Conservation (phyloP, 805 yeast genomes). For the Cyberlindnera xishuangbannaensis region DNA sequence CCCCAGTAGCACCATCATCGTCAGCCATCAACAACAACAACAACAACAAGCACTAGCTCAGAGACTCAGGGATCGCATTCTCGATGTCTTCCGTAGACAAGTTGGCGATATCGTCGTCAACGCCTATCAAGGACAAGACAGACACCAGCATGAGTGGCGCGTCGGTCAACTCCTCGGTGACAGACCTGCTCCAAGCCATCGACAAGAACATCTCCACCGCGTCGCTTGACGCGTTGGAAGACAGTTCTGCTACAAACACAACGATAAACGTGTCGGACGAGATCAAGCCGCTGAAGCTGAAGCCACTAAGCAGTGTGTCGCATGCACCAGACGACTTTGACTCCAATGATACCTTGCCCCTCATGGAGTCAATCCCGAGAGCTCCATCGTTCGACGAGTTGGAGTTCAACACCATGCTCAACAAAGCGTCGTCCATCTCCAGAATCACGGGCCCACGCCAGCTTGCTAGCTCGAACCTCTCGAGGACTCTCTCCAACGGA, state of each 20-base stretch:
- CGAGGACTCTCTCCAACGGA: constrained; percentile 17
- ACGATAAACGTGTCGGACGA: constrained; percentile 5
- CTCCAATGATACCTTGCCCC: constrained; percentile 3
- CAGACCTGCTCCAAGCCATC: constrained; percentile 30
- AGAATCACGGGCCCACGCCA: constrained; percentile 28
- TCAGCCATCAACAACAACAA: too few species aligned
- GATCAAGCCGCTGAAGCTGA: constrained; percentile 25
- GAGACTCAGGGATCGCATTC: too few species aligned
- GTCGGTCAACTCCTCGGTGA: constrained; percentile 30
- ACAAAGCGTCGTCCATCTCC: constrained; percentile 24
- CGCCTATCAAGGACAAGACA: constrained; percentile 14
- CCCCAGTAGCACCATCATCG: too few species aligned
- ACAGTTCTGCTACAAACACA: constrained; percentile 2
- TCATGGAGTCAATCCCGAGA: constrained; percentile 22
- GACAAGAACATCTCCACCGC: constrained; percentile 23
- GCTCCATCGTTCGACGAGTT: constrained; percentile 30
- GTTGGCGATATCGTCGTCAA: constrained; percentile 19
- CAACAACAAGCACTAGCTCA: too few species aligned
- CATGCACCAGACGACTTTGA: not conserved
- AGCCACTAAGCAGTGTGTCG: constrained; percentile 3
- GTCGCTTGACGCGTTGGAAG: constrained; percentile 9
- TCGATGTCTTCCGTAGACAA: too few species aligned
- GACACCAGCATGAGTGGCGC: too few species aligned
- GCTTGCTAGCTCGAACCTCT: constrained; percentile 17
- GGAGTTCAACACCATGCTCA: constrained; percentile 26